These are phyloP conservation scores for Erythrophleum fordii DNA, from an alignment of 306 rosid genomes.

Conservation along the genomic window DNA sequence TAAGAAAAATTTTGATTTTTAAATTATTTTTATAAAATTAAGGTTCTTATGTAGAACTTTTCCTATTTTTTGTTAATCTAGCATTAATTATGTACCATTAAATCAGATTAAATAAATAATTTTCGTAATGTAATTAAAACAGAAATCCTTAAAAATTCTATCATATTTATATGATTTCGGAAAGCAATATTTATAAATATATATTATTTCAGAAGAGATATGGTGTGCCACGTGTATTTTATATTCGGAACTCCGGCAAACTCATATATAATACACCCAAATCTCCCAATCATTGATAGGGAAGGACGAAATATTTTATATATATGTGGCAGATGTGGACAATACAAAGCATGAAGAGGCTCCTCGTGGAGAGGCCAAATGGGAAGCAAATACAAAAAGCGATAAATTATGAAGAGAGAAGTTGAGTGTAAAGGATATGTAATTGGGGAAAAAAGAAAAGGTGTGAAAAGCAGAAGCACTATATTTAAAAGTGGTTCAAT, in stretches of 20 bases:
- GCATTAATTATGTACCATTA: neutral
- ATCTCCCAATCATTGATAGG: neutral
- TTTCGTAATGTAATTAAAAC: too few species aligned
- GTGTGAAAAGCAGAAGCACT: slow-evolving; percentile 9
- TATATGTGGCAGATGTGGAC: neutral
- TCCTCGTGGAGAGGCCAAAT: neutral
- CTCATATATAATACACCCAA: neutral
- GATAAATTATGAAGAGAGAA: slow-evolving; percentile 4
- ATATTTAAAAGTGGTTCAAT: slow-evolving; percentile 4
- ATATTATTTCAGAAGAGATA: neutral
- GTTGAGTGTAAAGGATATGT: neutral
- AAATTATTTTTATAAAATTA: too few species aligned
- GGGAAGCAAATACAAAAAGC: neutral
- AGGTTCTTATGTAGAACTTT: too few species aligned
- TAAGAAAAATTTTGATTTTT: too few species aligned
- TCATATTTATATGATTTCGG: neutral
- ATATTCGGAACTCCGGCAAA: neutral
- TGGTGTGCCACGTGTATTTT: neutral
- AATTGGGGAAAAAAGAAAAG: neutral
- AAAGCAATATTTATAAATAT: neutral
- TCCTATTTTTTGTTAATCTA: neutral
- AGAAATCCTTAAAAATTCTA: too few species aligned
- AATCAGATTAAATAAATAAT: neutral
- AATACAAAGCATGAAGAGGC: neutral
- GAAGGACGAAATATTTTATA: neutral